Evolutionary conservation across 1,284 basidiomycete genomes (phyloP).

Genomic region (Bjerkandera adusta): DNA sequence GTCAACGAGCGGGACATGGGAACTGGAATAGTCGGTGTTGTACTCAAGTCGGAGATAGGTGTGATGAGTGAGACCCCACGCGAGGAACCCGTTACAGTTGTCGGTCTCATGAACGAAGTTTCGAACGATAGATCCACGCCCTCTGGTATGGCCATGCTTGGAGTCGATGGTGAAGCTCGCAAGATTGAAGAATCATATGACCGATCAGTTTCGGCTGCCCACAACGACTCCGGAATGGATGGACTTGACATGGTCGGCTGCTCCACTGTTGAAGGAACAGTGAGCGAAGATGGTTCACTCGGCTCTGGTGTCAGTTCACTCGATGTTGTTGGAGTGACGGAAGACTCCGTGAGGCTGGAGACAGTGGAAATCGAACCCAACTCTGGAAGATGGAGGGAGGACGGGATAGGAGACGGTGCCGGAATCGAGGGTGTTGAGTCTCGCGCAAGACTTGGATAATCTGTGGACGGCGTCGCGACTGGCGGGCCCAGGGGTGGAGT

Average conservation of each 20-base stretch:
- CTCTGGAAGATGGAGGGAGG: constrained; percentile 16
- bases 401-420: constrained; percentile 23
- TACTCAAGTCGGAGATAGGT: constrained; percentile 19
- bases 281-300: constrained; percentile 30
- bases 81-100: constrained; percentile 33
- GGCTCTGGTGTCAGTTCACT: too few relatives aligned
- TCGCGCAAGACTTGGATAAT: constrained; percentile 11
- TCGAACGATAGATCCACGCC: constrained; percentile 63
- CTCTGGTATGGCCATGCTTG: constrained; percentile 55
- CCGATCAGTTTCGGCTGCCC: constrained; percentile 57
- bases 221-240: constrained; percentile 42
- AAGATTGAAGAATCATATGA: constrained; percentile 72
- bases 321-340: constrained; percentile 33
- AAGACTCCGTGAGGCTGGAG: constrained; percentile 32
- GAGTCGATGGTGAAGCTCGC: constrained; percentile 61
- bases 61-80: constrained; percentile 4
- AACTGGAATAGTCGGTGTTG: too few relatives aligned
- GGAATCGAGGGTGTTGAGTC: constrained; percentile 21
- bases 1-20: constrained; percentile 21
- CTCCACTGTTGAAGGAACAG: constrained; percentile 28
- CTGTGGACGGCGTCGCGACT: constrained; percentile 14
- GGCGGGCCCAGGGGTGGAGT: constrained; percentile 9
- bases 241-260: constrained; percentile 29
- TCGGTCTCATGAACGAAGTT: constrained; percentile 40
- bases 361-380: constrained; percentile 23